Base-by-base conservation (phyloP, 1,284 basidiomycete species). In the Malassezia nana region DNA sequence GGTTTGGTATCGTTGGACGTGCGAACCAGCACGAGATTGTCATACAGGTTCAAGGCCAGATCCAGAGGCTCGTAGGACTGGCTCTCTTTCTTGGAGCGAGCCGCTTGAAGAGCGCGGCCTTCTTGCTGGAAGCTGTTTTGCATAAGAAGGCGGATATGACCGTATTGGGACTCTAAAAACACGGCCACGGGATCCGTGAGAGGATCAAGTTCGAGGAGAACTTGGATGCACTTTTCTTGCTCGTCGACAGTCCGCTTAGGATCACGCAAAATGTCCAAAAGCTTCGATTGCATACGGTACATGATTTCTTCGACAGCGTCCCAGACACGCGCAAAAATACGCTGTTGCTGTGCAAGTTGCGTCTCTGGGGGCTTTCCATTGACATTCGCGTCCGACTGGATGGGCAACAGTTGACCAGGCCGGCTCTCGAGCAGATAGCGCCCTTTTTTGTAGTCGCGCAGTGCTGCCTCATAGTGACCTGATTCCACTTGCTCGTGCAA, bases 371-470 rank as follows among this genome's bases (percentile, higher is more conserved):
- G 52, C 44, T 9, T 28, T 4, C 53, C 55, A 5, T 49, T 52
- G 0, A 55, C 52, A 75, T 73, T 31, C 67, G 65, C 55, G 55
- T 65, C 52, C 66, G 67, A 31, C 62, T 68, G 58, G 82, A 76
- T 4, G 77, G 78, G n/a, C 76, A 76, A 78, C 2, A 91, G 78
- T 67, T 90, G 89, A 0, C 84, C 86, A 0, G 89, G 86, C 15
- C 88, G 82, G 13, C 85, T 85, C 64, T 91, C 86, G 44, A 92
- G 80, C 30, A 98, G 79, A 74, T 87, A 85, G 60, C 89, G 87
- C 30, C 92, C 94, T 75, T 95, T 95, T 77, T 94, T 94, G 79
- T 98, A 99, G 65, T 95, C 91, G 31, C 90, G 83, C 66, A 98
- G 78, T 0, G 90, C 91, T 33, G 85, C 83, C 60, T 98, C 94